Conservation (phyloP, 352 stramenopile genomes). For the Blastocystis sp. region DNA sequence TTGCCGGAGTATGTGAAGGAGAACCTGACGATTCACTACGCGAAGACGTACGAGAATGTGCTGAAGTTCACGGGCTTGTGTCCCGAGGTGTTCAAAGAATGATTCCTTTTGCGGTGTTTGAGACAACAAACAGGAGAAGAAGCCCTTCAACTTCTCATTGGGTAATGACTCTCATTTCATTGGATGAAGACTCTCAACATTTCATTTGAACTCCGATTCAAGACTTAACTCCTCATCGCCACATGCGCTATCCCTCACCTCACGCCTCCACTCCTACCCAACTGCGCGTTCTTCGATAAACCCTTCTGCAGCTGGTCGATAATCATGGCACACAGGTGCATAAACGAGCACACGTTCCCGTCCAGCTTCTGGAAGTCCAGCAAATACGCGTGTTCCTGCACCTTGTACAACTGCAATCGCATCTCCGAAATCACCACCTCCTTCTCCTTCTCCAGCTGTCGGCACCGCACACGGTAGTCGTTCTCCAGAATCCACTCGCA, state of each 20-base stretch:
- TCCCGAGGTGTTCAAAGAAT: conserved; percentile 48
- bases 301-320: conserved; percentile 90
- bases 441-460: not conserved
- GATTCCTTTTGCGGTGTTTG: not conserved
- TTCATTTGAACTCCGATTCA: too few relatives aligned
- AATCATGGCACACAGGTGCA: conserved; percentile 97
- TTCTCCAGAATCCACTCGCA: conserved; percentile 92
- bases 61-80: conserved; percentile 68
- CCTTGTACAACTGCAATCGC: conserved; percentile 77
- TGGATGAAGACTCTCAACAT: too few relatives aligned
- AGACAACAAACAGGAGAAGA: too few relatives aligned
- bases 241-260: conserved; percentile 16
- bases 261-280: not conserved
- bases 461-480: conserved; percentile 70
- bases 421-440: conserved; percentile 73
- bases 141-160: too few relatives aligned
- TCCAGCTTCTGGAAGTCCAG: conserved; percentile 95
- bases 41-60: conserved; percentile 93
- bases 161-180: too few relatives aligned
- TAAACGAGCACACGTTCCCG: conserved; percentile 97
- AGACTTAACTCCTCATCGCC: not conserved
- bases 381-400: conserved; percentile 97
- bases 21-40: conserved; percentile 93
- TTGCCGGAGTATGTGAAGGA: conserved; percentile 94
- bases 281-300: conserved; percentile 15